Evolutionary conservation across 1,139 yeast genomes (phyloP), one percentile per base, ranked within the genome.

Genomic region (Suhomyces ambrosiae): DNA sequence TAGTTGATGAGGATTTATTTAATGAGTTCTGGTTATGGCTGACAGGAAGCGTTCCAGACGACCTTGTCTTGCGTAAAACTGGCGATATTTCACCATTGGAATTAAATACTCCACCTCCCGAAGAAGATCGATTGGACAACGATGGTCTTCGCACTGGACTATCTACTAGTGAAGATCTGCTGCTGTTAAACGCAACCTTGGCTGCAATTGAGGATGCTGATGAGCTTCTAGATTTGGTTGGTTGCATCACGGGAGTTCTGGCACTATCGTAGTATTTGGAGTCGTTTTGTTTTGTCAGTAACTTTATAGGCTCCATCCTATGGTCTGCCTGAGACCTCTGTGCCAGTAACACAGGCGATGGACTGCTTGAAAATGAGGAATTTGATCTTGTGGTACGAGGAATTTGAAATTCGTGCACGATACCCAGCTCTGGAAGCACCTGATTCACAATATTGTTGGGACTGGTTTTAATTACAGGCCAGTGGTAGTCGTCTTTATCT

Each of bases 121-220:
- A 35, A 7, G 42, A 40, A 1, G 44, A 39, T 18, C 45, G 27
- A 27, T 30, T 42, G 11, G 49, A 42, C 8, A 48, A 25, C 10
- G 51, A 46, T 2, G 49, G 52, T 22, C 52, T 30, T 21, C 47
- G 33, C 24, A 37, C 29, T 2, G 49, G 49, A 17, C 42, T 41
- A 15, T 48, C 50, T 18, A 41, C 28, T 6, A 47, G 30, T 4
- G 57, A 52, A 0, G 49, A 40, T 22, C 48, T 47, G 34, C 60
- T 55, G 37, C 60, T 54, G 40, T 47, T 52, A 41, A 59, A 56
- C n/a, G 66, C 66, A 6, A 59, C 47, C 41, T 56, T 59, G 3
- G 65, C 64, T 9, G 67, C 67, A 22, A 60, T 54, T 1, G 69
- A 63, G 4, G 68, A 57, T 3, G 63, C 50, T 1, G 67, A 61